A percentile compares a stretch with the other conserved stretches of the same genome.
These are phyloP conservation scores for Fusarium papillatum DNA, from an alignment of 2,329 filamentous ascomycete species.

Conservation along the genomic window DNA sequence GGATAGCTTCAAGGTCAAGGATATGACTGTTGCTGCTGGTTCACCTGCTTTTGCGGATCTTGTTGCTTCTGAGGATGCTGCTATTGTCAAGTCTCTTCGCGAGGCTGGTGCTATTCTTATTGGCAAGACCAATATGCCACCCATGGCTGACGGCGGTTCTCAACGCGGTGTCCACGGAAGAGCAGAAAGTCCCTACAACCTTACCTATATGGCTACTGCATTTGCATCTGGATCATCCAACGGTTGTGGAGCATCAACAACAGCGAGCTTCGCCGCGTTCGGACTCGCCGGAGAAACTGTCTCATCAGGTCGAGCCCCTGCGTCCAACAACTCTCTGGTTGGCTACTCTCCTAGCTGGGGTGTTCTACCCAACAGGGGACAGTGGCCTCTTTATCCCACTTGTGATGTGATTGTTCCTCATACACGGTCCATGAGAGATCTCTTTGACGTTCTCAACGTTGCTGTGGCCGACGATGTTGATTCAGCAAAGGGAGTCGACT, in stretches of 20 bases:
- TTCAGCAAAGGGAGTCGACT: conserved; percentile 52
- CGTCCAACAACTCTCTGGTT: conserved; percentile 68
- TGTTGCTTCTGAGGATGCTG: conserved; percentile 64
- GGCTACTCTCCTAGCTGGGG: conserved; percentile 69
- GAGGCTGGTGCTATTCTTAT: conserved; percentile 48
- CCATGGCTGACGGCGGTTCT: conserved; percentile 71
- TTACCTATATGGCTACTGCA: conserved; percentile 64
- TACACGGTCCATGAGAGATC: conserved; percentile 62
- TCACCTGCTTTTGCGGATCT: conserved; percentile 67
- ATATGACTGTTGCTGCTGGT: conserved; percentile 66
- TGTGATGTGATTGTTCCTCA: conserved; percentile 69
- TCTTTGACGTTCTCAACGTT: conserved; percentile 63
- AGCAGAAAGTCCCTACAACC: conserved; percentile 69
- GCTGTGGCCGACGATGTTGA: conserved; percentile 56
- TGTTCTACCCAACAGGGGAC: conserved; percentile 63
- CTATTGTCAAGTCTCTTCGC: conserved; percentile 60
- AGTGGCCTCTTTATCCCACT: conserved; percentile 68
- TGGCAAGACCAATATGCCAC: conserved; percentile 69
- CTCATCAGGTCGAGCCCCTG: conserved; percentile 67
- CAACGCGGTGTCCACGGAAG: conserved; percentile 69
- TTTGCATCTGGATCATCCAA: conserved; percentile 71
- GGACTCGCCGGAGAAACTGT: conserved; percentile 69
- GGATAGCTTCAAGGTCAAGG: conserved; percentile 67
- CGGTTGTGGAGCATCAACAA: conserved; percentile 64
- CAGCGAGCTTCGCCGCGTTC: conserved; percentile 65